Conservation (phyloP, 495 filamentous ascomycete genomes). For the Tuber indicum region DNA sequence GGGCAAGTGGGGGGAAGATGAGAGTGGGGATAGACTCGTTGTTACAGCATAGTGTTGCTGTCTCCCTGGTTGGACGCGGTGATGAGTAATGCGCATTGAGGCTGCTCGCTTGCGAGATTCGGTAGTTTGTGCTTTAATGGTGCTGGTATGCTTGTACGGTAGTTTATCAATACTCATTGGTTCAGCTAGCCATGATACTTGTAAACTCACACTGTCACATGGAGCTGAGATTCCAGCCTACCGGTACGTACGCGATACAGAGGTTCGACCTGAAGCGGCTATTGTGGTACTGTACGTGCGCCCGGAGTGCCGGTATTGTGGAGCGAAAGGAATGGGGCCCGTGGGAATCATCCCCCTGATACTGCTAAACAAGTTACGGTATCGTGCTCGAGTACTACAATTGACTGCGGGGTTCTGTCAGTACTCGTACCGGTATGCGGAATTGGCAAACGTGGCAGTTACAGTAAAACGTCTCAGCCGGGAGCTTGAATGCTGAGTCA, state of each 20-base stretch:
- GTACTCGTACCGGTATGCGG: neutral
- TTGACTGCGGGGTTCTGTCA: neutral
- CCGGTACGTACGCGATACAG: neutral
- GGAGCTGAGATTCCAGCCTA: neutral
- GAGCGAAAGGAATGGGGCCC: neutral
- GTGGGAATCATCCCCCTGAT: neutral
- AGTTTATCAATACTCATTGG: neutral
- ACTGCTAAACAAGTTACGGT: neutral
- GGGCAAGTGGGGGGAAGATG: conserved; percentile 27
- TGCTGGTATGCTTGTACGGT: neutral
- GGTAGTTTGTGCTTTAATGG: neutral
- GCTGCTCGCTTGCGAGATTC: neutral
- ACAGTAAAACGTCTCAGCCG: neutral
- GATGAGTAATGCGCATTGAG: neutral
- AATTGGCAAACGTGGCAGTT: neutral
- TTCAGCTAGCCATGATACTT: neutral
- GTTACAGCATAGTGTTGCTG: neutral
- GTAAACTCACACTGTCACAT: neutral
- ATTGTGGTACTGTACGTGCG: neutral
- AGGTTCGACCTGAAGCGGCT: neutral
- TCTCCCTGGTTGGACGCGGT: neutral
- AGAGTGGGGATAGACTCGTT: neutral
- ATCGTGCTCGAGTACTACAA: no score
- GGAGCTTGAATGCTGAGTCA: neutral
- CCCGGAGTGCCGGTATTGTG: neutral